Percentiles rank a stretch among this genome's conserved stretches.
phyloP scores from a whole-genome alignment of 2,329 filamentous ascomycete genomes.

The Ustilaginoidea virens region DNA sequence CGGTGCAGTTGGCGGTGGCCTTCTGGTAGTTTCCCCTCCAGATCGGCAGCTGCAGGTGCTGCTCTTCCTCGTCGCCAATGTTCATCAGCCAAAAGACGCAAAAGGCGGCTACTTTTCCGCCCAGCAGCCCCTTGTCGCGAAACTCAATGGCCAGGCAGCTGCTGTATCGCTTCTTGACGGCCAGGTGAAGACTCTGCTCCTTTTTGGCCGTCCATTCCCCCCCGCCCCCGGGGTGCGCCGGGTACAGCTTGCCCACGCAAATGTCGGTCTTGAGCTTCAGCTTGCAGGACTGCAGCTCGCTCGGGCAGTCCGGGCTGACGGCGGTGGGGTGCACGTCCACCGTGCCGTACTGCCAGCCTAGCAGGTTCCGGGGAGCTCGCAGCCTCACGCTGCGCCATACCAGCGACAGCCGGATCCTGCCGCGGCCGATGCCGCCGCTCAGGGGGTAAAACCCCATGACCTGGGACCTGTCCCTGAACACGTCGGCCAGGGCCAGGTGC shows the following conservation, averaged over 20 bases:
- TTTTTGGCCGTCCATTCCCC: conserved; percentile 38
- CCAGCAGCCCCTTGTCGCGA: conserved; percentile 22
- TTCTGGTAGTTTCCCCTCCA: conserved; percentile 43
- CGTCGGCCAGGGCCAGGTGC: conserved; percentile 45
- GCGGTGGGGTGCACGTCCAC: conserved; percentile 43
- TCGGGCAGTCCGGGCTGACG: conserved; percentile 26
- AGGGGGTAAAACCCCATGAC: conserved; percentile 51
- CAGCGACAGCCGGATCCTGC: conserved; percentile 52
- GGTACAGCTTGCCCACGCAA: conserved; percentile 41
- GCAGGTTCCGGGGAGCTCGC: conserved; percentile 38
- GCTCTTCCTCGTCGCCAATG: conserved; percentile 51
- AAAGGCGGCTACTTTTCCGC: conserved; percentile 43
- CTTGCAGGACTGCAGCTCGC: conserved; percentile 31
- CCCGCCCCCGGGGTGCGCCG: conserved; percentile 22
- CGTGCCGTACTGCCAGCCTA: conserved; percentile 61
- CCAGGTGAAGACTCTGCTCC: conserved; percentile 26
- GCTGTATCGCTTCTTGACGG: conserved; percentile 44
- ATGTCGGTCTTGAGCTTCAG: conserved; percentile 46
- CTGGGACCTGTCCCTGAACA: conserved; percentile 49
- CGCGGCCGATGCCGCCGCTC: conserved; percentile 57
- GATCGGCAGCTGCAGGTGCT: conserved; percentile 40
- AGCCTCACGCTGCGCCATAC: conserved; percentile 57
- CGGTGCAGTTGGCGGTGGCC: conserved; percentile 30
- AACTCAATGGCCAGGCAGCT: conserved; percentile 41
- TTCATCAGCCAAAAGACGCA: conserved; percentile 54